Conservation (phyloP, 108 stramenopile species). For the Pseudonitzschia pungens region DNA sequence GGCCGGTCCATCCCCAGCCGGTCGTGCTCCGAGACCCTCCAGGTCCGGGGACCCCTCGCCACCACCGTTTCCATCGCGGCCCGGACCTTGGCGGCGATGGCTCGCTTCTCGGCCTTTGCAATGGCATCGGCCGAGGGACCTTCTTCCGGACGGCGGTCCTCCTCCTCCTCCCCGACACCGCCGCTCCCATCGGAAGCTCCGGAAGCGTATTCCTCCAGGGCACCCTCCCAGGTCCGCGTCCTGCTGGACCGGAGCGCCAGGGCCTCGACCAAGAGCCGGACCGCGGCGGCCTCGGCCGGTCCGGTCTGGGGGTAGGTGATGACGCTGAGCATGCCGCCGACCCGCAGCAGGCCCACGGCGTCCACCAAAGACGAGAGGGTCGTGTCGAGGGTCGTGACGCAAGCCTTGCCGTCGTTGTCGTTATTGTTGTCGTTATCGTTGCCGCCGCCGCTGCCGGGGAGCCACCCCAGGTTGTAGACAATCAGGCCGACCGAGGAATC, state of each 20-base stretch:
- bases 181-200: conserved; percentile 10
- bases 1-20: conserved; percentile 64
- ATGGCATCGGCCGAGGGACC: too few relatives aligned
- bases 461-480: conserved; percentile 81
- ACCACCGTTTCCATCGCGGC: conserved; percentile 35
- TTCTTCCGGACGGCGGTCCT: too few relatives aligned
- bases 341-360: conserved; percentile 54
- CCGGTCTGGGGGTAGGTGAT: conserved; percentile 77
- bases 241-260: conserved; percentile 69
- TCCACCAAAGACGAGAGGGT: conserved; percentile 71
- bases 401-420: conserved; percentile 38
- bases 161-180: not conserved
- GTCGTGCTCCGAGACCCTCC: conserved; percentile 64
- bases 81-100: conserved; percentile 34
- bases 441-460: conserved; percentile 42
- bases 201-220: conserved; percentile 19
- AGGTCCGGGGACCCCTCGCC: conserved; percentile 41
- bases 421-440: conserved; percentile 18
- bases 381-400: conserved; percentile 56
- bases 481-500: conserved; percentile 52
- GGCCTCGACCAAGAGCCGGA: conserved; percentile 64
- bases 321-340: conserved; percentile 74
- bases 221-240: conserved; percentile 60
- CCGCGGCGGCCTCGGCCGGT: conserved; percentile 61
- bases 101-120: too few relatives aligned